Evolutionary conservation across 805 yeast species (phyloP), one percentile per base, ranked within the genome.

Genomic region (Middelhovenomyces tepae): DNA sequence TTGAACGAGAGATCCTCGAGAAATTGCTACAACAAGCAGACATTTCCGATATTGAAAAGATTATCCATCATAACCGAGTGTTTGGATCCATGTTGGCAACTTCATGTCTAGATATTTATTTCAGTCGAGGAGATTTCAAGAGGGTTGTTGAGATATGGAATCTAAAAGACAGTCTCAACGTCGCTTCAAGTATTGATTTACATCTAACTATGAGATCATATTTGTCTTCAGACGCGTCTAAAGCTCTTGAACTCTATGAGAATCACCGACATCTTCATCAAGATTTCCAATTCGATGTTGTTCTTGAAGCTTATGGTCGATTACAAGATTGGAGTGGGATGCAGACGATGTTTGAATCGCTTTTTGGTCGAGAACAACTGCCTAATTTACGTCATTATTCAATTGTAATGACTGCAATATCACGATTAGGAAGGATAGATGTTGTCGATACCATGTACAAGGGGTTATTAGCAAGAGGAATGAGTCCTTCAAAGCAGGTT

Each of bases 401-500:
- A 3, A 66, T 73, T 11, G 74, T 78, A 8, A 75, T 81, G 69
- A 55, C 61, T 34, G 73, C 80, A 0, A 56, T 81, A 39, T 75
- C 82, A 1, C 41, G 47, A 4, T 50, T 59, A 21, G 77, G 72
- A 7, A 73, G 70, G 43, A 54, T 47, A 25, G 64, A 52, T 24
- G 68, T 64, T 48, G 74, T 70, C 7, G 69, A 67, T 17, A 53
- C 49, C 36, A 56, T 81, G 36, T 78, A 64, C 54, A 39, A 56
- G n/a, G 68, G 71, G 45, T 45, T 75, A 19, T 28, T 57, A 4
- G 53, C 59, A 32, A 58, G 76, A 34, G 63, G 65, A 1, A 60
- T 73, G 47, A 45, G 39, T 3, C 83, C 84, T 1, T 57, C 62
- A 3, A 53, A 61, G 2, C 46, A 51, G 6, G 59, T 75, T 1